Evolutionary conservation across 257 asterid genomes (phyloP).

Genomic region (Verbena officinalis): DNA sequence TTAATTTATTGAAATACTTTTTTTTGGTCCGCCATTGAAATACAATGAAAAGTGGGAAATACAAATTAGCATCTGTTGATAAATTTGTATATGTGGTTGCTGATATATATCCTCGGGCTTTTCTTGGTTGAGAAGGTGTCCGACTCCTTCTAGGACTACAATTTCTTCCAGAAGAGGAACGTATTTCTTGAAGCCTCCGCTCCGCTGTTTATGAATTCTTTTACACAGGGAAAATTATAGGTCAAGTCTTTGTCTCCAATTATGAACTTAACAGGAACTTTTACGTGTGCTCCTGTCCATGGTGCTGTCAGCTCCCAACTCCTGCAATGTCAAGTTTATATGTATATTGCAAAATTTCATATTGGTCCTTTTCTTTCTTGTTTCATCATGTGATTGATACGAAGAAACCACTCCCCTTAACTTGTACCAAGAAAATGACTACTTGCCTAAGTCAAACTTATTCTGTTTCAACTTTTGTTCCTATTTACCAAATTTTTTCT

Average conservation of each 20-base stretch:
- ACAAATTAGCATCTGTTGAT: constrained; percentile 3
- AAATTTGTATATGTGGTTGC: constrained; percentile 35
- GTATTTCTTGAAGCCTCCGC: constrained; percentile 37
- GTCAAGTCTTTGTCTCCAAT: constrained; percentile 46
- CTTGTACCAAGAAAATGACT: too few relatives aligned
- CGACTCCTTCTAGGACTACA: constrained; percentile 49
- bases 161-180: constrained; percentile 43
- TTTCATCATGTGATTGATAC: too few relatives aligned
- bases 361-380: too few relatives aligned
- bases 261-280: constrained; percentile 51
- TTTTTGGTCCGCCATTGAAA: too few relatives aligned
- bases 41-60: not conserved
- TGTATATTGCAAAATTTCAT: too few relatives aligned
- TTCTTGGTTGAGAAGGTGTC: constrained; percentile 46
- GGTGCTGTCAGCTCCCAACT: constrained; percentile 62
- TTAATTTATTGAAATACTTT: too few relatives aligned
- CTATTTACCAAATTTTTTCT: too few relatives aligned
- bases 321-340: constrained; percentile 19
- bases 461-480: too few relatives aligned
- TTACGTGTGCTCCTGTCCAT: constrained; percentile 44
- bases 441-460: too few relatives aligned
- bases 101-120: constrained; percentile 34
- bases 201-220: constrained; percentile 42
- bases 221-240: constrained; percentile 40
- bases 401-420: too few relatives aligned